phyloP scores from a whole-genome alignment of 805 yeast species.

The Candida jianshihensis region DNA sequence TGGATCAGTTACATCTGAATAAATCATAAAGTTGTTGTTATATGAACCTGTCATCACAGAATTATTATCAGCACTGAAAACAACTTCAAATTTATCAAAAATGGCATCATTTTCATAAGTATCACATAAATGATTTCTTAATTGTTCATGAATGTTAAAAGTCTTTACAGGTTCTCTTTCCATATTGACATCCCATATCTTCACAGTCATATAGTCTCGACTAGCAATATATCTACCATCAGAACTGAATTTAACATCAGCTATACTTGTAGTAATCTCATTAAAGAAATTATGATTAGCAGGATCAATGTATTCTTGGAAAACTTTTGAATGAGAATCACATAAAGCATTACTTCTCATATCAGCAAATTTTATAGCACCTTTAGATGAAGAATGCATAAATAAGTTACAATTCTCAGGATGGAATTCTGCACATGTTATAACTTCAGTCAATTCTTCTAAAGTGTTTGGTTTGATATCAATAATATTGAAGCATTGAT shows the following conservation, averaged over 20 bases:
- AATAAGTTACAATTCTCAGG: constrained; percentile 87
- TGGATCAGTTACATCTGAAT: constrained; percentile 67
- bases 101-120: constrained; percentile 98
- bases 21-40: constrained; percentile 94
- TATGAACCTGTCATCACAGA: constrained; percentile 96
- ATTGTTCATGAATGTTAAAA: constrained; percentile 90
- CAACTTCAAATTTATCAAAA: constrained; percentile 96
- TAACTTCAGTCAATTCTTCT: constrained; percentile 98
- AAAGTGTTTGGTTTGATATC: constrained; percentile 96
- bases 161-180: constrained; percentile 92
- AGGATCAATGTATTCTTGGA: constrained; percentile 92
- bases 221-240: constrained; percentile 95
- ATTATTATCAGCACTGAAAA: constrained; percentile 86
- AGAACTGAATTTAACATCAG: constrained; percentile 86
- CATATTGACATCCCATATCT: constrained; percentile 98
- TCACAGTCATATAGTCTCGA: constrained; percentile 94
- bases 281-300: constrained; percentile 92
- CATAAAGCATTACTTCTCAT: constrained; percentile 95
- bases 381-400: constrained; percentile 93
- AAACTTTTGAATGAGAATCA: constrained; percentile 79
- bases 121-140: constrained; percentile 89
- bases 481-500: constrained; percentile 93
- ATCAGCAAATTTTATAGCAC: constrained; percentile 90
- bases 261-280: constrained; percentile 89
- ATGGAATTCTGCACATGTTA: constrained; percentile 94